Conservation (phyloP, 129 eudicot genomes). For the Arctium minus region DNA sequence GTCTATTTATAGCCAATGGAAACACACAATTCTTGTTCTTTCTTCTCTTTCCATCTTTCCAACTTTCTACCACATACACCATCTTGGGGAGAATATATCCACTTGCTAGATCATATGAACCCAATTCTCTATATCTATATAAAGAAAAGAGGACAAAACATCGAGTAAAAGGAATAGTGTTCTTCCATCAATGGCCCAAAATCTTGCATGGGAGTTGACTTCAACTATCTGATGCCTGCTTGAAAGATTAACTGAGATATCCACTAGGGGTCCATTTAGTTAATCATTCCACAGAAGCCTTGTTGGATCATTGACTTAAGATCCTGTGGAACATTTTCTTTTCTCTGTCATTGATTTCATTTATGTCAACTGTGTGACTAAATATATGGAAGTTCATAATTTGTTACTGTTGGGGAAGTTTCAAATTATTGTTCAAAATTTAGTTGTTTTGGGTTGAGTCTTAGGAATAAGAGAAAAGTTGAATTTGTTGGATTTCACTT, state of each 20-base stretch:
- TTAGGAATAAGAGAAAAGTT: neutral
- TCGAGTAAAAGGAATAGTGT: neutral
- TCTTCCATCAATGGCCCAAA: neutral
- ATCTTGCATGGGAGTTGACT: constrained; percentile 6
- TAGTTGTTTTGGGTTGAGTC: neutral
- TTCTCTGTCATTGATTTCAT: neutral
- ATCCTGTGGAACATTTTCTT: neutral
- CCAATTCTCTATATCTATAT: constrained; percentile 3
- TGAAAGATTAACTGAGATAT: neutral
- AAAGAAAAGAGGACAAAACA: neutral
- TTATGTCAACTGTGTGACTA: neutral
- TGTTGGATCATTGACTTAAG: neutral
- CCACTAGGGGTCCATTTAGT: neutral
- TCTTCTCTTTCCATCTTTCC: neutral
- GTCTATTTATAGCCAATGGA: constrained; percentile 11
- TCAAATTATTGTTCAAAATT: neutral
- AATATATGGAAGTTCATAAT: neutral
- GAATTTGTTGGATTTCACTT: neutral
- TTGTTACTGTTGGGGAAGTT: neutral
- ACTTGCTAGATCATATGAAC: neutral
- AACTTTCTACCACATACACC: neutral
- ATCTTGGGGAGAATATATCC: neutral
- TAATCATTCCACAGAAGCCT: neutral
- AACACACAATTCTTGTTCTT: neutral
- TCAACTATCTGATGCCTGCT: neutral